Evolutionary conservation across 441 rosid genomes (phyloP).

Genomic region (Pelargonium citronellum): DNA sequence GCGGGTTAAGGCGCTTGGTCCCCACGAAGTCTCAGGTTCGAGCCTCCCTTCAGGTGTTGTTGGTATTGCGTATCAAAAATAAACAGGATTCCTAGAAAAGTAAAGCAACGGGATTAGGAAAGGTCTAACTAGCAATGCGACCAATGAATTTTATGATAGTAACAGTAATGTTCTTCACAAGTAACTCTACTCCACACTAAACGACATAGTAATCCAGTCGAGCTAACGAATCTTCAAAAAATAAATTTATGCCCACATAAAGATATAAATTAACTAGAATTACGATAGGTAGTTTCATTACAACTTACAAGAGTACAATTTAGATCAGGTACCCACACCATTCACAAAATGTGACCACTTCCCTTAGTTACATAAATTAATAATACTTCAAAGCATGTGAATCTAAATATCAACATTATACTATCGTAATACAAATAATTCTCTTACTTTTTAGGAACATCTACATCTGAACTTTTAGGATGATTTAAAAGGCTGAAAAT

Average conservation of each 20-base stretch:
- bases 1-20: too few relatives aligned
- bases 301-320: background rate
- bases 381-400: background rate
- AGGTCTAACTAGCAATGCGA: background rate
- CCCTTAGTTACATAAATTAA: background rate
- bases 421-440: background rate
- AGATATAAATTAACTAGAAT: background rate
- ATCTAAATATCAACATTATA: background rate
- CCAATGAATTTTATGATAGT: background rate
- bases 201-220: background rate
- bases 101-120: background rate
- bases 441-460: too few relatives aligned
- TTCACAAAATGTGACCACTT: background rate
- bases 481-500: too few relatives aligned
- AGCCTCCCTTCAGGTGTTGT: too few relatives aligned
- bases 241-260: background rate
- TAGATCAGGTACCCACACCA: background rate
- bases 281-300: background rate
- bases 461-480: too few relatives aligned
- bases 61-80: too few relatives aligned
- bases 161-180: background rate
- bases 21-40: too few relatives aligned
- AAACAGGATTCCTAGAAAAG: background rate
- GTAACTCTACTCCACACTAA: background rate
- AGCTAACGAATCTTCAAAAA: background rate